phyloP scores from a whole-genome alignment of 805 yeast genomes.

The Lipomyces kockii region DNA sequence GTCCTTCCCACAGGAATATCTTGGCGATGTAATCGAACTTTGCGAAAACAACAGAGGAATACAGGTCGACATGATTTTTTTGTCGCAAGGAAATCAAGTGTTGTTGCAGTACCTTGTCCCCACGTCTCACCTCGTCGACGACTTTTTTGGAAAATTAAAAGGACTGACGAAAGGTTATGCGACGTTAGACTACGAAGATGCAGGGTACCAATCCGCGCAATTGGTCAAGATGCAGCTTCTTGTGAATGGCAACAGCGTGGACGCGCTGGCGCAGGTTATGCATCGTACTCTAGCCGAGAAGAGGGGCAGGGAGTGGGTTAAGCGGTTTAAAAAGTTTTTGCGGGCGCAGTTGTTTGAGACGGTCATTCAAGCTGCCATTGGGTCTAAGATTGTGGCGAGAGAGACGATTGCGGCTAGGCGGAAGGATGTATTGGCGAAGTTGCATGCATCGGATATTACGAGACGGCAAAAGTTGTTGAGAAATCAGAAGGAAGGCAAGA shows the following conservation, averaged over 20 bases:
- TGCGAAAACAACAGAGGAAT: slow-evolving; percentile 85
- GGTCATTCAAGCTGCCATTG: slow-evolving; percentile 86
- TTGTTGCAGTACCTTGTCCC: slow-evolving; percentile 81
- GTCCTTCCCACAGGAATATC: slow-evolving; percentile 87
- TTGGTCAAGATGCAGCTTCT: slow-evolving; percentile 85
- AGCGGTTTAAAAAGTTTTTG: slow-evolving; percentile 76
- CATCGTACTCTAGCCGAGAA: slow-evolving; percentile 76
- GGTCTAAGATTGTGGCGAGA: slow-evolving; percentile 79
- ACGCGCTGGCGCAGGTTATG: slow-evolving; percentile 89
- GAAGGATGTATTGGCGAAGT: slow-evolving; percentile 90
- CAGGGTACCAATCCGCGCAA: slow-evolving; percentile 80
- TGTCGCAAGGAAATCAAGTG: slow-evolving; percentile 75
- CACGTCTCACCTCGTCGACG: slow-evolving; percentile 87
- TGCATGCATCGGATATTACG: slow-evolving; percentile 92
- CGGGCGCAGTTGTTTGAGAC: slow-evolving; percentile 89
- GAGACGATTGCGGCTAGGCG: slow-evolving; percentile 92
- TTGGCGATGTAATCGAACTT: slow-evolving; percentile 83
- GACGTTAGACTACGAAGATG: slow-evolving; percentile 91
- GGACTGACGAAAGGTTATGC: slow-evolving; percentile 92
- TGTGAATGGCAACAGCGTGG: slow-evolving; percentile 87
- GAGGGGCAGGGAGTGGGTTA: slow-evolving; percentile 81
- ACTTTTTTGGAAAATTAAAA: slow-evolving; percentile 91
- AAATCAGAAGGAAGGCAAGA: slow-evolving; percentile 93
- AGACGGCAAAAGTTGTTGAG: slow-evolving; percentile 85
- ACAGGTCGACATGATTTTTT: slow-evolving; percentile 76